Base-by-base conservation (phyloP, 306 rosid species). In the Cucumis cinereus region DNA sequence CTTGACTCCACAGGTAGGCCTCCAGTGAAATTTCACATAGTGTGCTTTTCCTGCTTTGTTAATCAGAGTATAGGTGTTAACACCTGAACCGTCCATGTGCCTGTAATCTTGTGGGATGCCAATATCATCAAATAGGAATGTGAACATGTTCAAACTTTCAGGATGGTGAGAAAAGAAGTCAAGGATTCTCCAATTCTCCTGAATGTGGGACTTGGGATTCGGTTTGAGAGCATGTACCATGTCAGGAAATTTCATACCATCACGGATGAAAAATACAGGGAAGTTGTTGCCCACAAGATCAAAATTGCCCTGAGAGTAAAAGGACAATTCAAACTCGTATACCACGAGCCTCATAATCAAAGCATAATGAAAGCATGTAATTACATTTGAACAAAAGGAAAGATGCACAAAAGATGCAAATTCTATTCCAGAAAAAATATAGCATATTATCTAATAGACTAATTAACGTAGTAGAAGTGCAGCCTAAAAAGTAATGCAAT, bases 1-100 rank as follows among this genome's bases (percentile, higher is more conserved):
- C 85, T 93, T 93, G 14, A 93, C 85, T 52, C 98, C 98, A 77
- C 91, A 88, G 4, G 87, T 83, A 61, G 98, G 90, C 80, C 57
- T 89, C 98, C 98, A 93, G 83, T 93, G 98, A 80, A 89, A 91
- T 77, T 93, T 91, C 59, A 91, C 98, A 45, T 91, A 93, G 75
- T 79, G 78, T 4, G 82, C 90, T 80, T 93, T 93, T 63, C 98
- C 97, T 57, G 89, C 83, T 85, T 85, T 91, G 88, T 82, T 88
- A 86, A 93, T 81, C 81, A 93, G 82, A 24, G 87, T 83, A n/a
- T 87, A 93, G 13, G 98, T 91, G 85, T 91, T 88, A 60, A 93
- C 97, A 79, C 98, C 93, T 62, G 86, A 86, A 62, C 98, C 98
- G 13, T 93, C 97, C 98, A 93, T 93, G 81, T 93, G 98, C 88